Evolutionary conservation across 2,329 filamentous ascomycete genomes (phyloP), one percentile per base, ranked within the genome.

Genomic region (Monosporascus sp.): DNA sequence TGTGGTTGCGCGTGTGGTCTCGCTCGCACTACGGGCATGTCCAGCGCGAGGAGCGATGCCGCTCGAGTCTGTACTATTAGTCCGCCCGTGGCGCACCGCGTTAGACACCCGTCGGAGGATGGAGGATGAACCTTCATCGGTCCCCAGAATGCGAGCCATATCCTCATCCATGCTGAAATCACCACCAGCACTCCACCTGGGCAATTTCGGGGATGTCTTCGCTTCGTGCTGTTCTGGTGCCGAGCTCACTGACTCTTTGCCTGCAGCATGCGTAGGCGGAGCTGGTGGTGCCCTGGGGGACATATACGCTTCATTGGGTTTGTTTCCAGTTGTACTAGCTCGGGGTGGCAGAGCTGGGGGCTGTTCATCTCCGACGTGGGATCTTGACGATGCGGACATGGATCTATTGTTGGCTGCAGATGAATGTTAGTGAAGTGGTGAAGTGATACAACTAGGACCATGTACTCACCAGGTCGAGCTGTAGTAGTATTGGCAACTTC

Each of bases 141-240:
- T 85, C 41, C 85, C 88, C 55, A 96, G 77, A 53, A 97, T 93
- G 53, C 92, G 87, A 51, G 89, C 88, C 83, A 97, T 90, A 66
- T 97, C 94, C 69, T 97, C 92, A 59, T 97, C 93, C 86, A 96
- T 85, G 55, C 88, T 94, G 65, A 97, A 94, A 59, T 96, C 91
- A 51, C 86, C 90, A 50, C 89, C 90, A 44, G 82, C 80, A 69
- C 88, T 96, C 82, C 82, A 89, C 63, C 86, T 80, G 59, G 87
- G 83, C 57, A 90, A 74, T 62, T 84, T 85, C 9, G 87, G 85
- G 9, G 87, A 89, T 39, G 71, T 70, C 59, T 82, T 81, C 58
- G 74, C 55, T 68, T 79, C 63, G 56, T 67, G 65, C 55, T 72
- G 65, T 62, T 74, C 62, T 50, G 54, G 59, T 44, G 55, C 69